These are phyloP conservation scores for Rhizopogon rudus DNA, from an alignment of 768 basidiomycete species.

Conservation along the genomic window DNA sequence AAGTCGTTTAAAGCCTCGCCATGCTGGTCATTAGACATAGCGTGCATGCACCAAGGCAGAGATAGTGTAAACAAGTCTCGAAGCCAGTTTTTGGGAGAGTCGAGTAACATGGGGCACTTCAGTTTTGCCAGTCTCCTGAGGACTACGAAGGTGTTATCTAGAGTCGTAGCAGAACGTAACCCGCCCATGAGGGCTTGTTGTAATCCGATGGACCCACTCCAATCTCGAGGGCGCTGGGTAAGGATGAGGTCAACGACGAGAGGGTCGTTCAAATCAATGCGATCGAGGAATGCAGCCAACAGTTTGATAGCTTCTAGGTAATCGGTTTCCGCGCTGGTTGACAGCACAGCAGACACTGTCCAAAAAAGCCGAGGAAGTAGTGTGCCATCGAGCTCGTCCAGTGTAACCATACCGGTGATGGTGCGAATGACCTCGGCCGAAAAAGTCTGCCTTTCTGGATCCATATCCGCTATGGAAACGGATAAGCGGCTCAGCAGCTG, in stretches of 20 bases:
- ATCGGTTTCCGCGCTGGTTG: slow-evolving; percentile 79
- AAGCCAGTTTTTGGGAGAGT: slow-evolving; percentile 63
- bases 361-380: slow-evolving; percentile 85
- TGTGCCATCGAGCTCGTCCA: slow-evolving; percentile 50
- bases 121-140: slow-evolving; percentile 60
- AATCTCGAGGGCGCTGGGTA: slow-evolving; percentile 62
- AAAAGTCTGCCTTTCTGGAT: slow-evolving; percentile 76
- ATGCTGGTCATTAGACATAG: slow-evolving; percentile 59
- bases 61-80: slow-evolving; percentile 79
- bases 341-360: slow-evolving; percentile 77
- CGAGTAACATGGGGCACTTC: slow-evolving; percentile 61
- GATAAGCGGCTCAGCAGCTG: slow-evolving; percentile 79
- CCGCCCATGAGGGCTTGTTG: slow-evolving; percentile 74
- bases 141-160: slow-evolving; percentile 58
- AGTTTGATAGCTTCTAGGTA: slow-evolving; percentile 65
- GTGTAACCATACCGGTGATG: slow-evolving; percentile 55
- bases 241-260: slow-evolving; percentile 65
- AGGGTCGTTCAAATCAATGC: slow-evolving; percentile 66
- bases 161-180: slow-evolving; percentile 73
- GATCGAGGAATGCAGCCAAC: slow-evolving; percentile 58
- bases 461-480: slow-evolving; percentile 73
- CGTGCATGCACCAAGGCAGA: slow-evolving; percentile 86
- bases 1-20: slow-evolving; percentile 63
- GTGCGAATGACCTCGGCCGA: slow-evolving; percentile 80
- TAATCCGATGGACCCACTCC: slow-evolving; percentile 59